Evolutionary conservation across 345 rosid genomes (phyloP).

Genomic region (Moricandia moricandioides): DNA sequence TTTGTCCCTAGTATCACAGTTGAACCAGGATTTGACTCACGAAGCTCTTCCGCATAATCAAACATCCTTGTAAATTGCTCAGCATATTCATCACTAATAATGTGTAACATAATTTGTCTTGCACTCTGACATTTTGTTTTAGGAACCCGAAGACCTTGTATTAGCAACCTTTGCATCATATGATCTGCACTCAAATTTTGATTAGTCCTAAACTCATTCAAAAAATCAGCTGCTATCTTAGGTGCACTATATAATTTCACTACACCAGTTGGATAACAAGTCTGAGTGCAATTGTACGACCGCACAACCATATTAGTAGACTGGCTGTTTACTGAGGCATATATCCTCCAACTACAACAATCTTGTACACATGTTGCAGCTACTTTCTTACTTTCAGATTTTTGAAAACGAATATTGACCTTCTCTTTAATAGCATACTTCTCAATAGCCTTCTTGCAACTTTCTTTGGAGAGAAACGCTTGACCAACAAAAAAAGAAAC

Average conservation of each 20-base stretch:
- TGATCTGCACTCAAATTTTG: neutral
- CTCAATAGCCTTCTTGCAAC: neutral
- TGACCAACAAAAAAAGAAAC: neutral
- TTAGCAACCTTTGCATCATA: neutral
- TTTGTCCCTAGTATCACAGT: too few relatives aligned
- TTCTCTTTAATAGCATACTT: neutral
- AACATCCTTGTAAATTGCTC: constrained; percentile 6
- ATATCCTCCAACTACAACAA: neutral
- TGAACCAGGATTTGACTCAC: neutral
- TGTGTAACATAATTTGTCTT: neutral
- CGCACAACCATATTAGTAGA: neutral
- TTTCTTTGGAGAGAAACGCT: neutral
- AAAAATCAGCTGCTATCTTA: neutral
- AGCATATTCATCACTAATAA: neutral
- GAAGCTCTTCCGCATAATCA: neutral
- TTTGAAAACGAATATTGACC: too few relatives aligned
- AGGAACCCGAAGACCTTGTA: neutral
- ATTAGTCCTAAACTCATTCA: constrained; percentile 1
- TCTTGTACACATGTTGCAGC: neutral
- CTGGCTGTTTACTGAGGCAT: neutral
- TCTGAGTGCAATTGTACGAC: neutral
- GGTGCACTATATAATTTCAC: neutral
- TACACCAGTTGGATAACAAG: neutral
- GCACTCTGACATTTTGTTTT: neutral
- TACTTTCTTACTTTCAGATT: neutral